Percentiles rank a stretch among this genome's conserved stretches.
These are phyloP conservation scores for Penicillium crystallinum DNA, from an alignment of 495 filamentous ascomycete species.

Conservation along the genomic window DNA sequence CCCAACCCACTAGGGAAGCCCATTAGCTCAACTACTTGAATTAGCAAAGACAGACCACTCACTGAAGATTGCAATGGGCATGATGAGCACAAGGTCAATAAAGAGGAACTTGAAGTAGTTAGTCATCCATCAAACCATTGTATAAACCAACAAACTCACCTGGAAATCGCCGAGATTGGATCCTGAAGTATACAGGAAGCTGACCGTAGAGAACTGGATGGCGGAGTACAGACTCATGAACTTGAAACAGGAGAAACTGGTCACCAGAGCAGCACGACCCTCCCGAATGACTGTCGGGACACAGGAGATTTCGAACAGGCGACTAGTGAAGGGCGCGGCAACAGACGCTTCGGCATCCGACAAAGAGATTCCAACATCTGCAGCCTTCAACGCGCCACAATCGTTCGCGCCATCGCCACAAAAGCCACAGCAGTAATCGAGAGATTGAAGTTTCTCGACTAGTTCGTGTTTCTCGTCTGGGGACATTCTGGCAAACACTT, in stretches of 20 bases:
- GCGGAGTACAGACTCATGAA: constrained; percentile 99
- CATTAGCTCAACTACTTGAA: background rate
- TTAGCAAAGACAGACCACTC: constrained; percentile 24
- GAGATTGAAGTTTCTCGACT: constrained; percentile 92
- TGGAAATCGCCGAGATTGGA: constrained; percentile 98
- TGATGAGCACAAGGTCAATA: constrained; percentile 87
- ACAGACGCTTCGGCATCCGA: constrained; percentile 98
- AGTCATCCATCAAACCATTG: constrained; percentile 11
- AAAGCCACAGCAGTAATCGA: constrained; percentile 94
- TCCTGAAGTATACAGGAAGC: constrained; percentile 91
- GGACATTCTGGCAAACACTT: constrained; percentile 97
- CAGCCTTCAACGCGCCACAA: constrained; percentile 94
- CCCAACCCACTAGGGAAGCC: constrained; percentile 75
- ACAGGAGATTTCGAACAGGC: constrained; percentile 94
- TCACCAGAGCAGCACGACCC: constrained; percentile 89
- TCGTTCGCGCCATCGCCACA: constrained; percentile 99
- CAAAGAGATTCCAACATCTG: constrained; percentile 96
- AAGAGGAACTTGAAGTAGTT: constrained; percentile 64
- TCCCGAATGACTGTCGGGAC: constrained; percentile 93
- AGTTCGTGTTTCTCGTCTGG: constrained; percentile 99
- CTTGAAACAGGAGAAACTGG: constrained; percentile 99
- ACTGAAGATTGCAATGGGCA: constrained; percentile 97
- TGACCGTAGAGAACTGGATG: constrained; percentile 98
- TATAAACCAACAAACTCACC: constrained; percentile 32
- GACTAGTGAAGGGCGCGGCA: constrained; percentile 93